Conservation (phyloP, 805 yeast species). For the Candida takata region DNA sequence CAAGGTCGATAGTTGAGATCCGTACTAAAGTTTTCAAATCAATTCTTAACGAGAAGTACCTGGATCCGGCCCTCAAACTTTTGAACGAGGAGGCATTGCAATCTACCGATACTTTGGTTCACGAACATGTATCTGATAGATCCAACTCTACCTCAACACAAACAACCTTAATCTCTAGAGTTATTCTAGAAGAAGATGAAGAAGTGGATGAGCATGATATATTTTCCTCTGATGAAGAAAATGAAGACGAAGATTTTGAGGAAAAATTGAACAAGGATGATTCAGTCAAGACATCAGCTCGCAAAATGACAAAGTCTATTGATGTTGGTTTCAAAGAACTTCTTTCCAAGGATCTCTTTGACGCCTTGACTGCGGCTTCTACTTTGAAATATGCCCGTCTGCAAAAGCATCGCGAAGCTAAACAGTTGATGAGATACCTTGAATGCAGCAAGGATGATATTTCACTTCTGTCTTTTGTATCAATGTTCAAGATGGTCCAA, state of each 20-base stretch:
- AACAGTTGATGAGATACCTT: constrained; percentile 15
- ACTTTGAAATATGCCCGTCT: constrained; percentile 18
- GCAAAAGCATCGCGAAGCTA: constrained; percentile 12
- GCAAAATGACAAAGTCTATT: constrained; percentile 1
- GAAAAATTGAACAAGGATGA: not conserved
- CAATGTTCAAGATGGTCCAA: constrained; percentile 21
- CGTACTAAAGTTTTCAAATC: constrained; percentile 25
- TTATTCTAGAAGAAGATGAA: constrained; percentile 6
- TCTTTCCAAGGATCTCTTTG: constrained; percentile 20
- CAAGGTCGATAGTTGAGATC: constrained; percentile 22
- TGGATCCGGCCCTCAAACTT: constrained; percentile 14
- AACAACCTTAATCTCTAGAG: not conserved
- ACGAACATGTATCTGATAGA: constrained; percentile 1
- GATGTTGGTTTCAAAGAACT: constrained; percentile 16
- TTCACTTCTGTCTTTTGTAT: constrained; percentile 21
- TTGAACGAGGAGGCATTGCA: constrained; percentile 10
- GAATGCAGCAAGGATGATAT: constrained; percentile 15
- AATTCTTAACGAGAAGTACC: constrained; percentile 22
- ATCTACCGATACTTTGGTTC: constrained; percentile 5
- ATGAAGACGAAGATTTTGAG: not conserved
- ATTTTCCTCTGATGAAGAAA: constrained; percentile 4
- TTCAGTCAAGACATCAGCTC: not conserved
- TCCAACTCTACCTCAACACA: too few species aligned
- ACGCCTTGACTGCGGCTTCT: constrained; percentile 20
- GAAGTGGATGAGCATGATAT: constrained; percentile 1